Evolutionary conservation across 2,329 filamentous ascomycete genomes (phyloP), one percentile per base, ranked within the genome.

Genomic region (Colletotrichum cordylinicola): DNA sequence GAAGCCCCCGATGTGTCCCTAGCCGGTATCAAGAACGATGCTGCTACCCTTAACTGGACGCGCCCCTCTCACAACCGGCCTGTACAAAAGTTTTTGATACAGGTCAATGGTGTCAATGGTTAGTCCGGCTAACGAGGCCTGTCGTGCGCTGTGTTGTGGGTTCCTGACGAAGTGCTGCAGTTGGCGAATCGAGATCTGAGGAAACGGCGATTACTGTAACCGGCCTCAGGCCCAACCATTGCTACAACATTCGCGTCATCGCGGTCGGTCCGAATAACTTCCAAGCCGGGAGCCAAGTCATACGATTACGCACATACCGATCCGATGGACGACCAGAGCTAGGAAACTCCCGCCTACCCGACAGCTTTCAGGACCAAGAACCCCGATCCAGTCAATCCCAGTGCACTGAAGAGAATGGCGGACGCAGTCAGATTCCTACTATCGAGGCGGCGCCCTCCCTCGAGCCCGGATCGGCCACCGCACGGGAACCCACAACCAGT

Each of bases 81-180:
- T 4, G 94, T 98, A 70, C 91, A 95, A 69, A 98, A 96, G 85
- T 97, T 98, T 82, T 90, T 96, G 61, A 95, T 99, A 68, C 95
- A 98, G 83, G 93, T 99, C 78, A 98, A 99, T 84, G 96, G 96
- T 56, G 93, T 96, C 58, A 95, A 95, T 86, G 95, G 95, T 97
- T 85, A 84, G 92, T 85, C 16, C 27, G 39, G 43, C 39, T 33
- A 33, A 72, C 62, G 39, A 56, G 8, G 24, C 31, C 61, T 29
- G 27, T 16, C 67, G 24, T n/a, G 60, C 43, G 58, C 37, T 37
- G 9, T n/a, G 13, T 16, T 33, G 60, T 24, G 27, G 8, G 37
- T 24, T 33, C 39, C 65, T 74, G 56, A 72, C 58, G 33, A 52
- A 29, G 37, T 64, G 4, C 52, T 18, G 29, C 52, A 95, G 94